Conservation (phyloP, 1,284 basidiomycete genomes). For the Leccinum fuscescens region DNA sequence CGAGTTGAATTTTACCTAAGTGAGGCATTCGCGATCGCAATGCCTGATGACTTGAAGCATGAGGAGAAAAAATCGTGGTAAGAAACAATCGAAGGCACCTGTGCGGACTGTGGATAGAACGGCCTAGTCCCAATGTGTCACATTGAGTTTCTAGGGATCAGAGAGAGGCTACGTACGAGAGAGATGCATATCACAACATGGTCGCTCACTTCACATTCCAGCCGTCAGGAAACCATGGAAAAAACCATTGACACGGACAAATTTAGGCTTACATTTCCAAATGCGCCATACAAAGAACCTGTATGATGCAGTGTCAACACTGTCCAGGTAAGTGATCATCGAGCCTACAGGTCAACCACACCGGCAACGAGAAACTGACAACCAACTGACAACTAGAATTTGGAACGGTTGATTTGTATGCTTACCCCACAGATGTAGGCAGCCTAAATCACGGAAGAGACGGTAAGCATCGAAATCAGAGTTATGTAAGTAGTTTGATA, state of each 20-base stretch:
- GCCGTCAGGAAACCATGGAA: not conserved
- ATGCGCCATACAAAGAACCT: conserved; percentile 16
- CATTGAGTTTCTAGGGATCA: no score
- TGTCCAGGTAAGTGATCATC: not conserved
- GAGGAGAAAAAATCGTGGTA: not conserved
- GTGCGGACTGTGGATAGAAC: not conserved
- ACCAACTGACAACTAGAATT: not conserved
- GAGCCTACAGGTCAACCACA: conserved; percentile 6
- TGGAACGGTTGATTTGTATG: not conserved
- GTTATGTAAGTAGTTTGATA: not conserved
- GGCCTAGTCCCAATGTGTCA: not conserved
- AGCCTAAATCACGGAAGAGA: not conserved
- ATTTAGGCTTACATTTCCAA: conserved; percentile 8
- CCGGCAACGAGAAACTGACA: conserved; percentile 4
- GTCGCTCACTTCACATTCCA: conserved; percentile 3
- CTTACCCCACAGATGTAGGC: conserved; percentile 8
- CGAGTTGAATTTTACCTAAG: not conserved
- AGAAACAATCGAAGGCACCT: not conserved
- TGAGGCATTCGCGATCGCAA: conserved; percentile 3
- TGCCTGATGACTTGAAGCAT: not conserved
- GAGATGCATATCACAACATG: conserved; percentile 2
- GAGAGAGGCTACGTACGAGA: conserved; percentile 6
- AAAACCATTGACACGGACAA: not conserved
- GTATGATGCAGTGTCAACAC: not conserved
- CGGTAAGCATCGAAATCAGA: not conserved